Base-by-base conservation (phyloP, 2,329 filamentous ascomycete genomes). In the Phaeosphaeriaceae sp. region DNA sequence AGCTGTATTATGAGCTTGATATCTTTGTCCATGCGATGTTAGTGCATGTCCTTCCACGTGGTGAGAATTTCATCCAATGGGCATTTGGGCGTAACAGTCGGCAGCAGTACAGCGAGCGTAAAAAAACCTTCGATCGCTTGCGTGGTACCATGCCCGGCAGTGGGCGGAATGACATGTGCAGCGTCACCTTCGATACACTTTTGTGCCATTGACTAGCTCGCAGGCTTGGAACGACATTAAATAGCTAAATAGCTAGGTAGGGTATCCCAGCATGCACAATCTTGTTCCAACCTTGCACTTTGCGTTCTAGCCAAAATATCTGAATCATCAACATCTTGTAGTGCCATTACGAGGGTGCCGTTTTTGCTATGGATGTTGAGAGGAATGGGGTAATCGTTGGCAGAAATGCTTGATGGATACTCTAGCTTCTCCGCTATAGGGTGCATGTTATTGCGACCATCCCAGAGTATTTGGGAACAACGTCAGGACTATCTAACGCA, bases 111-210 rank as follows among this genome's bases (percentile, higher is more conserved):
- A 1, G 59, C 56, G 7, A 66, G 38, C 6, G 50, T 58, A 13
- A 73, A 72, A 1, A 70, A 73, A 49, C 85, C 82, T 54, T 84
- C 81, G 48, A 87, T 80, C 1, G 80, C 82, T 59, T 85, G 78
- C 1, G 81, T 82, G 0, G 81, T 79, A 2, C 84, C 84, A 1
- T 83, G 79, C 0, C 83, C 84, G 34, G 84, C 81, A 32, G 83
- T 81, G 0, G 85, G 85, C 0, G 83, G 82, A 32, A 81, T 81
- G 0, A 83, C 84, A 62, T 87, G 85, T 0, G 85, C 85, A 0
- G 85, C 83, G 60, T 88, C 85, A 12, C 85, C 85, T 0, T 75
- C 67, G 9, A 78, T 72, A 30, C 72, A 70, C 2, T 72, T 74
- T 4, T 49, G 54, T 13, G 78, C 78, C 3, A 81, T 77, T 58